Evolutionary conservation across 2,329 filamentous ascomycete genomes (phyloP).

Genomic region (Botrytis galanthina): DNA sequence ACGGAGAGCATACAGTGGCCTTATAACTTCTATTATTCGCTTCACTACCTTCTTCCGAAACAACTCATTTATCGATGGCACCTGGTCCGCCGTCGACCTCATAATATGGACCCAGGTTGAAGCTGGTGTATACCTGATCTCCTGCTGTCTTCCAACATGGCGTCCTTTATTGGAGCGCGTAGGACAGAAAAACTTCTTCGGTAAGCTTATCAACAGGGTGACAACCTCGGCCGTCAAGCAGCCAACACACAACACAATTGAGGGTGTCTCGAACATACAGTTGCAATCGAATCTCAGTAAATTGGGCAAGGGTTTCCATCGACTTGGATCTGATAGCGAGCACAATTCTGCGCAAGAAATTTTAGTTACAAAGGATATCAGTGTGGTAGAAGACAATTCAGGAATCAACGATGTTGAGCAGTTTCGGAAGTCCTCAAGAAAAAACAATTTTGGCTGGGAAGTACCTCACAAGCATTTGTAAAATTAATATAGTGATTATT

Average conservation of each 20-base stretch:
- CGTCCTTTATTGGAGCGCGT: neutral
- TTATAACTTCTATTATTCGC: constrained; percentile 15
- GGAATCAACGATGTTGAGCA: neutral
- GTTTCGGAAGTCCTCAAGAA: neutral
- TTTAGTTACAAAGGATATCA: neutral
- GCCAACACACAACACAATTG: neutral
- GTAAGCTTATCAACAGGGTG: neutral
- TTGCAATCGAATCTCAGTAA: neutral
- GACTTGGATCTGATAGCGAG: neutral
- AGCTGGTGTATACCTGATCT: constrained; percentile 15
- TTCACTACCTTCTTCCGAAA: constrained; percentile 13
- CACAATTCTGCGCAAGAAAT: neutral
- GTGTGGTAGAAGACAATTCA: neutral
- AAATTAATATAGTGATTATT: neutral
- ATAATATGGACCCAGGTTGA: constrained; percentile 9
- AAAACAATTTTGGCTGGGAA: neutral
- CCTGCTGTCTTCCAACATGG: constrained; percentile 7
- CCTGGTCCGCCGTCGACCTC: constrained; percentile 1
- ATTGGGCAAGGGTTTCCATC: neutral
- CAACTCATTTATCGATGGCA: neutral
- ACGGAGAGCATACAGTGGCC: constrained; percentile 1
- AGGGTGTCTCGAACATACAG: neutral
- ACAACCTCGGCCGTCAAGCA: neutral
- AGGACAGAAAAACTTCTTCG: neutral
- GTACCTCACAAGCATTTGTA: neutral